Evolutionary conservation across 2,329 filamentous ascomycete species (phyloP).

Genomic region (Trichoderma afroharzianum): DNA sequence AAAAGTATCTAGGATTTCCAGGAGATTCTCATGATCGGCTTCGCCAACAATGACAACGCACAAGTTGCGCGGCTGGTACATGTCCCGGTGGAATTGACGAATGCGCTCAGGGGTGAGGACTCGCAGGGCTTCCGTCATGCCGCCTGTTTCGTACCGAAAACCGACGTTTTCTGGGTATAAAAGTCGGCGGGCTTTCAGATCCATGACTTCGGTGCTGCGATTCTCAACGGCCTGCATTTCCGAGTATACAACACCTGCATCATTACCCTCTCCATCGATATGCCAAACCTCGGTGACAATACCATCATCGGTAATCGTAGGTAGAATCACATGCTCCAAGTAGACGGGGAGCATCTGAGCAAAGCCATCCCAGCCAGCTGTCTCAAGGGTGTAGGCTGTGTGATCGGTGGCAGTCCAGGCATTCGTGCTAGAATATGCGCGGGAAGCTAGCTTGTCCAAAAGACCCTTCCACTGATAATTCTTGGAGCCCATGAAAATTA

Average conservation of each 20-base stretch:
- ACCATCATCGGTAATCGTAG: slow-evolving; percentile 85
- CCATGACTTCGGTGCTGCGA: slow-evolving; percentile 79
- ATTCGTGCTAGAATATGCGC: slow-evolving; percentile 91
- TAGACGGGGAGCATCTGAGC: slow-evolving; percentile 92
- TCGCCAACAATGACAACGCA: slow-evolving; percentile 91
- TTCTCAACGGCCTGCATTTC: slow-evolving; percentile 98
- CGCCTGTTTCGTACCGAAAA: slow-evolving; percentile 97
- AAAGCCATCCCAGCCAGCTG: slow-evolving; percentile 96
- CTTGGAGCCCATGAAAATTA: slow-evolving; percentile 87
- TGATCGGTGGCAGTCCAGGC: slow-evolving; percentile 97
- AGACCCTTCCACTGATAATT: slow-evolving; percentile 94
- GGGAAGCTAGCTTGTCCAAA: slow-evolving; percentile 86
- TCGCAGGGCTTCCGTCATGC: slow-evolving; percentile 88
- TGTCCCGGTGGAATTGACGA: slow-evolving; percentile 87
- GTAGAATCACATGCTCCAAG: slow-evolving; percentile 87
- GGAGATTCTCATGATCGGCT: slow-evolving; percentile 74
- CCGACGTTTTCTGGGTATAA: slow-evolving; percentile 87
- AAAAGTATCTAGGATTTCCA: slow-evolving; percentile 80
- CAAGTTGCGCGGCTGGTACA: slow-evolving; percentile 97
- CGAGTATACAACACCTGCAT: slow-evolving; percentile 96
- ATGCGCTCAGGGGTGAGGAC: slow-evolving; percentile 85
- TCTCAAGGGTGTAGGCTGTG: slow-evolving; percentile 92
- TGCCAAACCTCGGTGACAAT: slow-evolving; percentile 97
- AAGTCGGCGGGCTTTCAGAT: slow-evolving; percentile 72
- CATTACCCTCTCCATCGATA: slow-evolving; percentile 86